Evolutionary conservation across 176 grass and related monocot species (phyloP), one percentile per base, ranked within the genome.

Genomic region (Triticum dicoccoides): DNA sequence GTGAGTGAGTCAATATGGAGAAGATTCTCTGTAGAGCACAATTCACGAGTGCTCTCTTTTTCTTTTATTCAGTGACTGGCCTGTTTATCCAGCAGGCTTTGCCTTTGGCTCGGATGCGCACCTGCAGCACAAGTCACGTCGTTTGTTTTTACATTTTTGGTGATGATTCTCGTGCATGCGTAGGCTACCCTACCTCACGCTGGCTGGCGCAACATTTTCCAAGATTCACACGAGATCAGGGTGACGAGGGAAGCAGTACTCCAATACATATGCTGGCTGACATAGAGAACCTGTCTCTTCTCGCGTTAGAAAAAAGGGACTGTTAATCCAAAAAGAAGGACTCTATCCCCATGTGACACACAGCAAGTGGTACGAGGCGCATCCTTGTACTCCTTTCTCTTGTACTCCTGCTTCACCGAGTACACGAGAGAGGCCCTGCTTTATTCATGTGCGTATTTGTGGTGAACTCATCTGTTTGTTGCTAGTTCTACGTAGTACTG

Each of bases 201-300:
- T 49, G 42, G 10, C 66, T 80, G 66, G 54, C 20, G 14, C 25
- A 21, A 33, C 20, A 59, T 70, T 86, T 79, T 42, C 85, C 65
- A 41, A 61, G 65, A 33, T 5, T 23, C 27, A 9, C 33, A 24
- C 5, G 35, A 11, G 7, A 15, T 17, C 66, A 12, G 23, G 77
- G 18, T 4, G 67, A 73, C 21, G 13, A 35, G 83, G 11, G 29
- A 71, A 4, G n/a, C n/a, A 11, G 44, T 54, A 39, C 29, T 30
- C 29, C 61, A 23, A 30, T 51, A 51, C 59, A n/a, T 34, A 38
- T 47, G 12, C 64, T 25, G 12, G 64, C 73, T 30, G 64, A 62
- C 65, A 51, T 25, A 23, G 47, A 78, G 81, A 30, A 49, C 14
- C 78, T 67, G 70, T 73, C 81, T 79, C 71, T 89, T 73, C 66